A percentile compares a stretch with the other conserved stretches of the same genome.
phyloP scores from a whole-genome alignment of 768 basidiomycete species.

The Serendipita indica region DNA sequence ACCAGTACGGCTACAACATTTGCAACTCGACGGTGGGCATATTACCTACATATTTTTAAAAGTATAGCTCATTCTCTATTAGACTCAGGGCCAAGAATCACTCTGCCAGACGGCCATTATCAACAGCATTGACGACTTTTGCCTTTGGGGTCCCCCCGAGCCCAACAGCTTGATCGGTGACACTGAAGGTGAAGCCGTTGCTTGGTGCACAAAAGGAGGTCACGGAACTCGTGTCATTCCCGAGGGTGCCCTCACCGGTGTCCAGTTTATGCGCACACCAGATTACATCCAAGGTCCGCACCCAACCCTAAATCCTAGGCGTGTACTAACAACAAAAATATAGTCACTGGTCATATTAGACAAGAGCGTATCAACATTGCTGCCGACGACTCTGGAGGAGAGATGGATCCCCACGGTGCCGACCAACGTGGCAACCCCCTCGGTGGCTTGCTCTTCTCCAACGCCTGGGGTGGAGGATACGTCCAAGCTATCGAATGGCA shows the following conservation, averaged over 20 bases:
- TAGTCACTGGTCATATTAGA: slow-evolving; percentile 20
- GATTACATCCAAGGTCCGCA: slow-evolving; percentile 19
- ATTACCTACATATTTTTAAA: not conserved
- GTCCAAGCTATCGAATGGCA: slow-evolving; percentile 55
- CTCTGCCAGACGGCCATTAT: slow-evolving; percentile 57
- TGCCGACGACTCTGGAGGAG: slow-evolving; percentile 20
- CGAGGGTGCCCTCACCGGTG: slow-evolving; percentile 40
- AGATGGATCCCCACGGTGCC: slow-evolving; percentile 20
- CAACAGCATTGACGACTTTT: slow-evolving; percentile 36
- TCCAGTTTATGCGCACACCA: slow-evolving; percentile 47
- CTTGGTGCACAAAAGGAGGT: slow-evolving; percentile 23
- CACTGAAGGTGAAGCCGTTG: slow-evolving; percentile 24
- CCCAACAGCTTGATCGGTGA: slow-evolving; percentile 22
- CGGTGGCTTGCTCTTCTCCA: slow-evolving; percentile 56
- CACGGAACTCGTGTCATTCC: slow-evolving; percentile 48
- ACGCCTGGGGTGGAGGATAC: slow-evolving; percentile 23
- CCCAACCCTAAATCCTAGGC: slow-evolving; percentile 28
- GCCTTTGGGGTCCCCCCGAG: slow-evolving; percentile 17
- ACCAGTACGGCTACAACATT: slow-evolving; percentile 48
- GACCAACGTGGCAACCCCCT: slow-evolving; percentile 62
- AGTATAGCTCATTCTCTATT: not conserved
- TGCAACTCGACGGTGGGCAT: slow-evolving; percentile 43
- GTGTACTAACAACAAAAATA: too few species aligned
- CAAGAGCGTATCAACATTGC: slow-evolving; percentile 18
- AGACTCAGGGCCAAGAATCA: slow-evolving; percentile 41